Evolutionary conservation across 2,329 filamentous ascomycete species (phyloP).

Genomic region (Trichoderma afroharzianum): DNA sequence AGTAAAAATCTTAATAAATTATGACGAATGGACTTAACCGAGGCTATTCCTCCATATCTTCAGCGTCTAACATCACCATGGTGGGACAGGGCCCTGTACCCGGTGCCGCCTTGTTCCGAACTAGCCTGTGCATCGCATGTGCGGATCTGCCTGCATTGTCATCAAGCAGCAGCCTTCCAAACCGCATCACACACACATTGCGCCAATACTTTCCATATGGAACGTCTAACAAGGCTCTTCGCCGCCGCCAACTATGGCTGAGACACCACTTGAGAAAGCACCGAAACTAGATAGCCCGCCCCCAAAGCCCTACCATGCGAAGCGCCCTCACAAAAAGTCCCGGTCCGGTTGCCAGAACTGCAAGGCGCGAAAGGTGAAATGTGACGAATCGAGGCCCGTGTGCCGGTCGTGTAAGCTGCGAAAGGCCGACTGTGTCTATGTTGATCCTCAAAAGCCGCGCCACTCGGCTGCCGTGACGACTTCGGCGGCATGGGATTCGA

Average conservation of each 20-base stretch:
- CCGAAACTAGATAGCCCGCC: neutral
- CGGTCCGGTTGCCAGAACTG: conserved; percentile 52
- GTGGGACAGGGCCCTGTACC: neutral
- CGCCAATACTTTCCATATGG: neutral
- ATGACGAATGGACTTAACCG: neutral
- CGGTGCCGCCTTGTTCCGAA: neutral
- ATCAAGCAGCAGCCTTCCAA: neutral
- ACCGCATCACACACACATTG: neutral
- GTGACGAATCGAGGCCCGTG: conserved; percentile 48
- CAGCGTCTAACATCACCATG: neutral
- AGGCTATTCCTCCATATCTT: neutral
- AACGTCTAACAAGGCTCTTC: neutral
- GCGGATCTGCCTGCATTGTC: neutral
- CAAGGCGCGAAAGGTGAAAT: conserved; percentile 54
- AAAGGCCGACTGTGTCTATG: conserved; percentile 47
- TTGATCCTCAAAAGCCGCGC: conserved; percentile 16
- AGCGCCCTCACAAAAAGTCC: conserved; percentile 55
- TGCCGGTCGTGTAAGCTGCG: conserved; percentile 49
- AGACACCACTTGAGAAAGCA: neutral
- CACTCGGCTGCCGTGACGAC: neutral
- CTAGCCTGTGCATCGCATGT: neutral
- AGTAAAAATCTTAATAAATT: neutral
- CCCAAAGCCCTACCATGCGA: conserved; percentile 35
- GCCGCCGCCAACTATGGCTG: conserved; percentile 7
- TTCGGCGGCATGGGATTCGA: neutral